Evolutionary conservation across 2,329 filamentous ascomycete genomes (phyloP).

Genomic region (Aspergillus sp.): DNA sequence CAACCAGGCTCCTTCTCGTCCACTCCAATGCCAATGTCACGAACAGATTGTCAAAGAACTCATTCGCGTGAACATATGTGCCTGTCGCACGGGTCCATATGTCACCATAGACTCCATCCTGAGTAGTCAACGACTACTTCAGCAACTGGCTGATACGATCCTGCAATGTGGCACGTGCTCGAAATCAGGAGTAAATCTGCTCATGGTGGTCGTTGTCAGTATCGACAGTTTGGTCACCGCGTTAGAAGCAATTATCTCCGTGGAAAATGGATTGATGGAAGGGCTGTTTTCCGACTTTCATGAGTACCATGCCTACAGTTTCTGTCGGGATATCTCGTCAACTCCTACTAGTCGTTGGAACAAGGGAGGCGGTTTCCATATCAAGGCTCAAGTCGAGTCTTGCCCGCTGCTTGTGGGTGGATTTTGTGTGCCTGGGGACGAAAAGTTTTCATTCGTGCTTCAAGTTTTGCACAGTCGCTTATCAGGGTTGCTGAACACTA

Average conservation of each 20-base stretch:
- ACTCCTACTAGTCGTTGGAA: conserved; percentile 5
- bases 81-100: conserved; percentile 14
- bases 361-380: conserved; percentile 6
- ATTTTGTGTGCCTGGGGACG: conserved; percentile 24
- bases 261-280: conserved; percentile 13
- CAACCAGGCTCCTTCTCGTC: not conserved
- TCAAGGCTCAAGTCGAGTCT: conserved; percentile 22
- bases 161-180: conserved; percentile 28
- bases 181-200: conserved; percentile 21
- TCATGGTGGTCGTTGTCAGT: conserved; percentile 29
- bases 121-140: conserved; percentile 24
- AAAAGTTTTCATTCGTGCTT: conserved; percentile 25
- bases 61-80: conserved; percentile 17
- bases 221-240: conserved; percentile 28
- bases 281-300: conserved; percentile 11
- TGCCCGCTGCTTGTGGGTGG: conserved; percentile 27
- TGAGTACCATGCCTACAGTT: conserved; percentile 1
- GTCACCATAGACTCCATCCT: conserved; percentile 26
- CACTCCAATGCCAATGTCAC: conserved; percentile 21
- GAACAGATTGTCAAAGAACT: conserved; percentile 23
- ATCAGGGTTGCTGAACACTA: conserved; percentile 24
- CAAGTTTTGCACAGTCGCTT: conserved; percentile 25
- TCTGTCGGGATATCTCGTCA: not conserved
- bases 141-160: conserved; percentile 27
- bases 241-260: conserved; percentile 20